A percentile compares a stretch with the other conserved stretches of the same genome.
These are phyloP conservation scores for Lepidium aucheri DNA, from an alignment of 345 rosid genomes.

Conservation along the genomic window DNA sequence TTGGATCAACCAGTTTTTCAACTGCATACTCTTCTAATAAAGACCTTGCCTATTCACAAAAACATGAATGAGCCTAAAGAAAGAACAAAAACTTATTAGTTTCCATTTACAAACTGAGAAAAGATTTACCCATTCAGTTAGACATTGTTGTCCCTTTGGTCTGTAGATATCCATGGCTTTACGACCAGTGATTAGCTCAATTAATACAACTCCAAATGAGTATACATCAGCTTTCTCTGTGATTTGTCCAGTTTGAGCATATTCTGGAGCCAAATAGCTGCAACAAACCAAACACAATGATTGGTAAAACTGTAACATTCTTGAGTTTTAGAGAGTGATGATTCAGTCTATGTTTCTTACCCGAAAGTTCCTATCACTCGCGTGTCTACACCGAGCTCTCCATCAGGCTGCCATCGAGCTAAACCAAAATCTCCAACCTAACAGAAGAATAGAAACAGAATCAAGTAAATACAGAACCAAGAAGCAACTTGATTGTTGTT, in stretches of 20 bases:
- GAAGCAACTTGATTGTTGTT: not conserved
- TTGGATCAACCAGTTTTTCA: slow-evolving; percentile 70
- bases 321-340: not conserved
- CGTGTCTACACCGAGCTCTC: slow-evolving; percentile 46
- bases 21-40: slow-evolving; percentile 69
- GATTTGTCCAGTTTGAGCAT: slow-evolving; percentile 93
- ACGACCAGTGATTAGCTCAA: slow-evolving; percentile 91
- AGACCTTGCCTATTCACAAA: slow-evolving; percentile 65
- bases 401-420: slow-evolving; percentile 60
- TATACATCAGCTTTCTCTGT: slow-evolving; percentile 98
- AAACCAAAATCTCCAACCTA: slow-evolving; percentile 70
- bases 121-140: slow-evolving; percentile 81
- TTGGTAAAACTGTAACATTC: not conserved
- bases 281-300: not conserved
- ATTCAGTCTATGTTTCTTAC: slow-evolving; percentile 8
- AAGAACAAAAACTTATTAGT: not conserved
- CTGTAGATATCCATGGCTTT: slow-evolving; percentile 84
- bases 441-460: not conserved
- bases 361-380: slow-evolving; percentile 51
- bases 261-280: slow-evolving; percentile 97
- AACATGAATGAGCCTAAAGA: not conserved
- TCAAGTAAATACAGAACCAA: not conserved
- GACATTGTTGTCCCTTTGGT: slow-evolving; percentile 97
- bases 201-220: slow-evolving; percentile 89
- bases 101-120: not conserved